Percentiles rank a stretch among this genome's conserved stretches.
phyloP scores from a whole-genome alignment of 176 grass and related monocot species.

The Puccinellia tenuiflora region DNA sequence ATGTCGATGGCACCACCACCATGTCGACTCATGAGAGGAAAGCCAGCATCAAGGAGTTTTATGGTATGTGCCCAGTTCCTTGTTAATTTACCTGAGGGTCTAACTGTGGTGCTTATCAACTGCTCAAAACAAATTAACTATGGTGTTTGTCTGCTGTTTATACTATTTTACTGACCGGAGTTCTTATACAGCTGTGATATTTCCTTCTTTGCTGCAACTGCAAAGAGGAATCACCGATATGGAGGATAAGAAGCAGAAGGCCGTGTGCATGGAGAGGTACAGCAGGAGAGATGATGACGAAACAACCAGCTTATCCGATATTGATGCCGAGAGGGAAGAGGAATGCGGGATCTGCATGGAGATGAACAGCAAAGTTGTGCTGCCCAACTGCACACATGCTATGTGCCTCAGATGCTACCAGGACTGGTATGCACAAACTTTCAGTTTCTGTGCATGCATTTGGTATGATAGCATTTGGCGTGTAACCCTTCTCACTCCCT shows the following conservation, averaged over 20 bases:
- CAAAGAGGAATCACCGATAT: slow-evolving; percentile 72
- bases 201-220: slow-evolving; percentile 86
- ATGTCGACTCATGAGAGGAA: slow-evolving; percentile 89
- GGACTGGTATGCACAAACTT: slow-evolving; percentile 38
- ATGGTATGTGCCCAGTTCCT: slow-evolving; percentile 46
- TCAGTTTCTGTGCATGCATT: slow-evolving; percentile 11
- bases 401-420: slow-evolving; percentile 74
- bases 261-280: slow-evolving; percentile 59
- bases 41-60: slow-evolving; percentile 86
- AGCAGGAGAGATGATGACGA: slow-evolving; percentile 55
- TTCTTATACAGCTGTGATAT: slow-evolving; percentile 62
- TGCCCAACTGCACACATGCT: slow-evolving; percentile 74
- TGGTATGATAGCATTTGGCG: slow-evolving; percentile 14
- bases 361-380: slow-evolving; percentile 72
- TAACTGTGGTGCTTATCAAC: not conserved
- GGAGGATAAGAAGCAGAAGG: slow-evolving; percentile 71
- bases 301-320: slow-evolving; percentile 46
- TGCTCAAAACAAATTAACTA: not conserved
- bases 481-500: not conserved
- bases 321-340: slow-evolving; percentile 81
- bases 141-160: not conserved
- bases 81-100: not conserved
- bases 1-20: slow-evolving; percentile 79
- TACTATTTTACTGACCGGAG: not conserved
- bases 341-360: slow-evolving; percentile 92